phyloP scores from a whole-genome alignment of 164 flowering plant species.

The Paratinospora sagittata region DNA sequence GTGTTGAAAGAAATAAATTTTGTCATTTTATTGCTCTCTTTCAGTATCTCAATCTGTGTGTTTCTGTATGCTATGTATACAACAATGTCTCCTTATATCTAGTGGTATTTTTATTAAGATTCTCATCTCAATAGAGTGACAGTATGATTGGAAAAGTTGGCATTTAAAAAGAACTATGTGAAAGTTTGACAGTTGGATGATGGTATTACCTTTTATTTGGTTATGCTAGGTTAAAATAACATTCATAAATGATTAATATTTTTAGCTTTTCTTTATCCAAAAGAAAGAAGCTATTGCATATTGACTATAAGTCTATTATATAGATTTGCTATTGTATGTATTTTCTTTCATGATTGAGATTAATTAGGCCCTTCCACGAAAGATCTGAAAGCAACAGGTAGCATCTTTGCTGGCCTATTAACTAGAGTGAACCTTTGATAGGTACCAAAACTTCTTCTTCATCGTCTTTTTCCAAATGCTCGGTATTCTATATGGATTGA shows the following conservation, averaged over 20 bases:
- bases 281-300: neutral
- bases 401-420: neutral
- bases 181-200: no score
- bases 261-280: neutral
- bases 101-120: no score
- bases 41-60: no score
- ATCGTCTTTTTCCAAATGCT: conserved; percentile 77
- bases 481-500: conserved; percentile 92
- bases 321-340: neutral
- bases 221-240: neutral
- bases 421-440: conserved; percentile 25
- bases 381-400: neutral
- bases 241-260: neutral
- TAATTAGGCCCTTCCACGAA: neutral
- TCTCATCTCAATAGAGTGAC: no score
- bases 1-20: no score
- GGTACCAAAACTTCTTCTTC: conserved; percentile 90
- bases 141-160: no score
- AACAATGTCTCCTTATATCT: no score
- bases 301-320: neutral
- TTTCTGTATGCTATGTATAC: no score
- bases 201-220: neutral
- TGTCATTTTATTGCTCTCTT: no score
- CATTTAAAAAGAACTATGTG: no score
- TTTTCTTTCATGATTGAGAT: neutral